Evolutionary conservation across 176 grass and related monocot species (phyloP).

Genomic region (Cenchrus fungigraminus): DNA sequence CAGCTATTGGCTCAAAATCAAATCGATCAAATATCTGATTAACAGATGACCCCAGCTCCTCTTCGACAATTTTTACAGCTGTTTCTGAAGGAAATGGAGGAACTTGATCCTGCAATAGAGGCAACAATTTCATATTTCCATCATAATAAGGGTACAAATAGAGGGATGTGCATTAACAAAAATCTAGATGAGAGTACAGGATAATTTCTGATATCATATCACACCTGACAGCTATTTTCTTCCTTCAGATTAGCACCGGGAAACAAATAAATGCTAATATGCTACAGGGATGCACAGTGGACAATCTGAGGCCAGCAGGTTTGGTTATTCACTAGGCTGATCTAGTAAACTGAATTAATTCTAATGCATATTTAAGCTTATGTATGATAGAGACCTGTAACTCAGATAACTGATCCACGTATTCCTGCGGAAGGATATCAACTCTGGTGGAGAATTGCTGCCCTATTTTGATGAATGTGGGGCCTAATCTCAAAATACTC

Average conservation of each 20-base stretch:
- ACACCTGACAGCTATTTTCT: slow-evolving; percentile 7
- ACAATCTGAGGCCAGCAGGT: neutral
- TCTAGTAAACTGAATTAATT: slow-evolving; percentile 25
- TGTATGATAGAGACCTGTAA: slow-evolving; percentile 68
- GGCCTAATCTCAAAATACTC: slow-evolving; percentile 94
- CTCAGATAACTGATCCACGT: slow-evolving; percentile 94
- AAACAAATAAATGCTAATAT: slow-evolving; percentile 7
- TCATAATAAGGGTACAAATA: neutral
- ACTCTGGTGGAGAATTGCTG: slow-evolving; percentile 99
- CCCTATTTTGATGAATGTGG: slow-evolving; percentile 99
- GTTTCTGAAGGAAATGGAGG: slow-evolving; percentile 92
- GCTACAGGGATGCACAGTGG: neutral
- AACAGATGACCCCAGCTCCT: slow-evolving; percentile 80
- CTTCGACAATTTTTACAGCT: slow-evolving; percentile 88
- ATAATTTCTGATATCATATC: slow-evolving; percentile 3
- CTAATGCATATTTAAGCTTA: slow-evolving; percentile 9
- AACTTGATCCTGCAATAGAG: slow-evolving; percentile 81
- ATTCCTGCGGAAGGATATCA: slow-evolving; percentile 98
- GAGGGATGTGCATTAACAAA: slow-evolving; percentile 14
- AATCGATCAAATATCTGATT: slow-evolving; percentile 88
- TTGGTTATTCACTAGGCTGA: neutral
- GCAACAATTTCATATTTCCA: slow-evolving; percentile 25
- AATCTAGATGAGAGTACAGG: neutral
- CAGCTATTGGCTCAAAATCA: slow-evolving; percentile 97
- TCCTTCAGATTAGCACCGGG: neutral